Evolutionary conservation across 345 rosid species (phyloP).

Genomic region (Arabidopsis arenosa): DNA sequence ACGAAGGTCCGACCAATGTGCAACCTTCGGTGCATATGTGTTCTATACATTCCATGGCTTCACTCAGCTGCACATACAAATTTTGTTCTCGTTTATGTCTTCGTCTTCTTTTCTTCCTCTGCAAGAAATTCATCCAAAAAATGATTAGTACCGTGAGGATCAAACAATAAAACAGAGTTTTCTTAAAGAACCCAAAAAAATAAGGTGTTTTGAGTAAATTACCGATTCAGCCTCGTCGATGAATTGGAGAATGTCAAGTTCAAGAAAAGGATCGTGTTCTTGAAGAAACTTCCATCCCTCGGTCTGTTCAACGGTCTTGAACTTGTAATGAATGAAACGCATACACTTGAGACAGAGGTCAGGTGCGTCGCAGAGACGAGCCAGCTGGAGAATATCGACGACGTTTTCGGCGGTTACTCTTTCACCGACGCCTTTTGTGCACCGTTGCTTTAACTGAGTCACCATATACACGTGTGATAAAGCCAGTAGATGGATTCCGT

Average conservation of each 20-base stretch:
- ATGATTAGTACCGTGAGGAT: background rate
- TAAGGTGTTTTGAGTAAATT: constrained; percentile 8
- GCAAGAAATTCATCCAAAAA: constrained; percentile 32
- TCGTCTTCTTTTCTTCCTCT: constrained; percentile 73
- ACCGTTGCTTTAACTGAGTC: constrained; percentile 68
- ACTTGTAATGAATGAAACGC: constrained; percentile 57
- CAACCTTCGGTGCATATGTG: constrained; percentile 95
- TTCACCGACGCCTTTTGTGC: constrained; percentile 55
- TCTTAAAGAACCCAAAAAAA: background rate
- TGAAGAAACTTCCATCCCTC: constrained; percentile 91
- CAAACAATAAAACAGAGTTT: constrained; percentile 1
- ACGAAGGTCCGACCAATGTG: constrained; percentile 66
- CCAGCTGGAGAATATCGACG: constrained; percentile 81
- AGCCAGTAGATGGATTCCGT: constrained; percentile 76
- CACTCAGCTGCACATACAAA: constrained; percentile 68
- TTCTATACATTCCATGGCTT: constrained; percentile 86
- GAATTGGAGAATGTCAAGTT: constrained; percentile 82
- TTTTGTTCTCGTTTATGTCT: constrained; percentile 65
- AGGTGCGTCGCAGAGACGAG: constrained; percentile 86
- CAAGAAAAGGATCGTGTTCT: constrained; percentile 74
- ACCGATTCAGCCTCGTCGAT: constrained; percentile 78
- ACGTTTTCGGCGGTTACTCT: constrained; percentile 66
- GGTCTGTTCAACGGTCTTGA: constrained; percentile 65
- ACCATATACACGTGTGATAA: constrained; percentile 81
- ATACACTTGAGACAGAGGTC: constrained; percentile 74